Conservation (phyloP, 2,329 filamentous ascomycete genomes). For the Penicillium sp. region DNA sequence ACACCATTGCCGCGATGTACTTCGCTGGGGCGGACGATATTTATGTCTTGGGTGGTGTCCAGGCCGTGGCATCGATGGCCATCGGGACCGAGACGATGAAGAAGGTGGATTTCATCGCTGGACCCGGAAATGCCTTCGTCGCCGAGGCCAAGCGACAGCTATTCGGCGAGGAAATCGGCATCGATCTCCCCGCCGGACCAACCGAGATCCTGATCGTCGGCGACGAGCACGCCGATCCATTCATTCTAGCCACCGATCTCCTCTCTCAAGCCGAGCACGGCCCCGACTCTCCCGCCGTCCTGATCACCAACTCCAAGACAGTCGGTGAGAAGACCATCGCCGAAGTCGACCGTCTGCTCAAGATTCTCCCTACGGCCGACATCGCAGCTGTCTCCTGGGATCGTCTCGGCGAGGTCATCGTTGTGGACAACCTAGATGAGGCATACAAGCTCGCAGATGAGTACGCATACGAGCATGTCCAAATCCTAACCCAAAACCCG, state of each 20-base stretch:
- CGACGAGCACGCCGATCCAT: conserved; percentile 50
- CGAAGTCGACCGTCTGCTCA: conserved; percentile 41
- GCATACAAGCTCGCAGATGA: conserved; percentile 48
- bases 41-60: conserved; percentile 53
- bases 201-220: conserved; percentile 56
- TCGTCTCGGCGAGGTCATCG: conserved; percentile 48
- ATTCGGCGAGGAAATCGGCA: conserved; percentile 54
- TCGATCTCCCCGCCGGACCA: conserved; percentile 56
- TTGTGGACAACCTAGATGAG: conserved; percentile 47
- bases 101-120: conserved; percentile 56
- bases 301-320: conserved; percentile 50
- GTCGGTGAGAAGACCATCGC: conserved; percentile 43
- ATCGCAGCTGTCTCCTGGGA: conserved; percentile 50
- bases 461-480: conserved; percentile 55
- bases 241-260: conserved; percentile 49
- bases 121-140: conserved; percentile 57
- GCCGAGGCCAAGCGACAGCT: conserved; percentile 57
- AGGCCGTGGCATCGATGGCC: conserved; percentile 56
- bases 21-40: conserved; percentile 55
- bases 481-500: conserved; percentile 51
- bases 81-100: conserved; percentile 51
- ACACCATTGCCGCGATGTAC: conserved; percentile 54
- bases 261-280: conserved; percentile 56
- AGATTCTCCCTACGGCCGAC: conserved; percentile 45
- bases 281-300: conserved; percentile 52